Evolutionary conservation across 805 yeast species (phyloP).

Genomic region (Cyberlindnera petersonii): DNA sequence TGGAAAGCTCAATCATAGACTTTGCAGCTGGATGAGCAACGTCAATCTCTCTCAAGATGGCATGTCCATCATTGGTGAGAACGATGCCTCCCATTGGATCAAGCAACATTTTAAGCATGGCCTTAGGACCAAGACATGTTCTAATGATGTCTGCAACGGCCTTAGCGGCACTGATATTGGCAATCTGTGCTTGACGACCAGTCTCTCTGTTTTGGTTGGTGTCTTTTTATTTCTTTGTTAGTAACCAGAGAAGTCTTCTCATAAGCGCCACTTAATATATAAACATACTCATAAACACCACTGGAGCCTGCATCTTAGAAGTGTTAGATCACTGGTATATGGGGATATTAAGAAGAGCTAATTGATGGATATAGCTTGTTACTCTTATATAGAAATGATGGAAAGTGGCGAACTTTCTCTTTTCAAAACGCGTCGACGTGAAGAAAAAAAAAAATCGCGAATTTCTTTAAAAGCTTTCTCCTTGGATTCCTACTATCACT

Average conservation of each 20-base stretch:
- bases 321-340: conserved; percentile 1
- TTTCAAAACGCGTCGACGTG: not conserved
- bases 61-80: conserved; percentile 97
- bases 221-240: conserved; percentile 34
- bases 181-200: conserved; percentile 95
- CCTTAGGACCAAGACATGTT: conserved; percentile 98
- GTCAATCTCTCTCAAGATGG: conserved; percentile 93
- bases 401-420: not conserved
- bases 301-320: conserved; percentile 73
- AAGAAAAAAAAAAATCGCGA: not conserved
- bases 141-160: conserved; percentile 97
- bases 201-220: conserved; percentile 89
- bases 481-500: too few relatives aligned
- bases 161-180: conserved; percentile 98
- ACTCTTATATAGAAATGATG: not conserved
- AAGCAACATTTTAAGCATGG: conserved; percentile 95
- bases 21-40: conserved; percentile 99
- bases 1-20: conserved; percentile 92
- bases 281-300: conserved; percentile 60
- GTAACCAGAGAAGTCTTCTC: not conserved
- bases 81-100: conserved; percentile 96
- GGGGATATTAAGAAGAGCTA: not conserved
- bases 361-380: not conserved
- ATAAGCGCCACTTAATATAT: not conserved
- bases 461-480: too few relatives aligned